These are phyloP conservation scores for Adenanthera pavonina DNA, from an alignment of 306 rosid species.

Conservation along the genomic window DNA sequence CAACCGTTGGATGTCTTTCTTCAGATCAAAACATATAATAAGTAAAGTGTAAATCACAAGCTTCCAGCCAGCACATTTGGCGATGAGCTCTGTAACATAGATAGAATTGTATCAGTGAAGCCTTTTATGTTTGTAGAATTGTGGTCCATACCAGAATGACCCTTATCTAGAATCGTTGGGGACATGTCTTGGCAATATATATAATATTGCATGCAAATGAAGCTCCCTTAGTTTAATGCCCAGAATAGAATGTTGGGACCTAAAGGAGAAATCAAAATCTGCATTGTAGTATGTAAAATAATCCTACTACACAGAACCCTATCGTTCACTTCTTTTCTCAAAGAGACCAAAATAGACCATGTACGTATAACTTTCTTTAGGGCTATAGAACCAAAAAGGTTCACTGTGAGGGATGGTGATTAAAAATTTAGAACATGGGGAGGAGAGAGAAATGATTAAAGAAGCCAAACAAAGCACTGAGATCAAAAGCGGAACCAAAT, in stretches of 20 bases:
- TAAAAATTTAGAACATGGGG: constrained; percentile 29
- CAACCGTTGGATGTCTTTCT: background rate
- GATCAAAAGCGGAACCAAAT: constrained; percentile 48
- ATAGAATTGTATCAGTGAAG: background rate
- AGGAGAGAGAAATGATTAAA: constrained; percentile 32
- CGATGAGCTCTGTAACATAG: constrained; percentile 26
- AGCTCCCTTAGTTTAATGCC: constrained; percentile 42
- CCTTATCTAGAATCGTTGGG: constrained; percentile 42
- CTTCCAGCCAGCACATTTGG: constrained; percentile 44
- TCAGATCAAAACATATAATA: background rate
- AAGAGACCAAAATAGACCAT: constrained; percentile 43
- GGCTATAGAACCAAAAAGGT: constrained; percentile 39
- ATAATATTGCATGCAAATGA: constrained; percentile 45
- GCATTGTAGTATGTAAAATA: constrained; percentile 46
- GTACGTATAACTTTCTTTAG: constrained; percentile 25
- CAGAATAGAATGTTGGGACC: constrained; percentile 58
- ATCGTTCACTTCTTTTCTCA: constrained; percentile 49
- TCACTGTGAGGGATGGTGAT: constrained; percentile 14
- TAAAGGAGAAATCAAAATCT: constrained; percentile 56
- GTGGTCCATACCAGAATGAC: constrained; percentile 37
- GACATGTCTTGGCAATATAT: constrained; percentile 40
- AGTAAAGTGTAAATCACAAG: constrained; percentile 25
- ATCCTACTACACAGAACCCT: constrained; percentile 38
- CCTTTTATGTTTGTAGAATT: background rate
- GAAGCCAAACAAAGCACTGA: constrained; percentile 41